Percentiles rank a stretch among this genome's conserved stretches.
Conservation (phyloP, 139 green algal species). For the Raphidocelis subcapitata region DNA sequence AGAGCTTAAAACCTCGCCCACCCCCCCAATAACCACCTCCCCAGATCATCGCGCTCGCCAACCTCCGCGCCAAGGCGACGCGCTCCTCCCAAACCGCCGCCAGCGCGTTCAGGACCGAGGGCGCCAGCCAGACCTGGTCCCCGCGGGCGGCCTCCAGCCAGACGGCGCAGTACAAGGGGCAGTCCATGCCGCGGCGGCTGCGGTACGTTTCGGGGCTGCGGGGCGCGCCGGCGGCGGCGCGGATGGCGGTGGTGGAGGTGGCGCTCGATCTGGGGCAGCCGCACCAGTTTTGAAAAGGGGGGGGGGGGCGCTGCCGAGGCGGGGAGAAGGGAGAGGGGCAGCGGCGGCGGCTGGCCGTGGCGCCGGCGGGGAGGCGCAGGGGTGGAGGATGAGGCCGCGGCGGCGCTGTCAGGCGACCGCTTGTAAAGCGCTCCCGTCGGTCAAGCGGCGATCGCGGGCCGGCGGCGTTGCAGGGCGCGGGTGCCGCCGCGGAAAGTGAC, state of each 20-base stretch:
- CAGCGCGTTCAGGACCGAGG: conserved; percentile 65
- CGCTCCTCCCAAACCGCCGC: conserved; percentile 58
- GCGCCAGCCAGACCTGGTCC: conserved; percentile 62
- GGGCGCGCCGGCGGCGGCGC: conserved; percentile 41
- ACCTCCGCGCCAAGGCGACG: conserved; percentile 67
- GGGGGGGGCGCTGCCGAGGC: too few species aligned
- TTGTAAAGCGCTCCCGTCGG: too few species aligned
- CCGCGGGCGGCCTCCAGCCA: conserved; percentile 51
- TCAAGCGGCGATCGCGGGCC: too few species aligned
- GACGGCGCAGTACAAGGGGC: conserved; percentile 56
- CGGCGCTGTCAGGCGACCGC: too few species aligned
- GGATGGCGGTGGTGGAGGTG: conserved; percentile 68
- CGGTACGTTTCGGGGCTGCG: conserved; percentile 66
- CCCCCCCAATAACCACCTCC: too few species aligned
- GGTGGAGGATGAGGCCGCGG: too few species aligned
- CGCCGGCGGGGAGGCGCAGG: too few species aligned
- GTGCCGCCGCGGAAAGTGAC: too few species aligned
- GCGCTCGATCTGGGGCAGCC: conserved; percentile 74
- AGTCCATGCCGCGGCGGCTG: conserved; percentile 68
- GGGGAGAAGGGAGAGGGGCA: too few species aligned
- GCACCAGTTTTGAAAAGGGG: conserved; percentile 53
- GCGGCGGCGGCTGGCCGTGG: too few species aligned
- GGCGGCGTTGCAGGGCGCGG: too few species aligned
- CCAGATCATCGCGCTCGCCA: conserved; percentile 53
- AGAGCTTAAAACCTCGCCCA: too few species aligned